Conservation (phyloP, 768 basidiomycete genomes). For the Holtermanniella nyarrowii region DNA sequence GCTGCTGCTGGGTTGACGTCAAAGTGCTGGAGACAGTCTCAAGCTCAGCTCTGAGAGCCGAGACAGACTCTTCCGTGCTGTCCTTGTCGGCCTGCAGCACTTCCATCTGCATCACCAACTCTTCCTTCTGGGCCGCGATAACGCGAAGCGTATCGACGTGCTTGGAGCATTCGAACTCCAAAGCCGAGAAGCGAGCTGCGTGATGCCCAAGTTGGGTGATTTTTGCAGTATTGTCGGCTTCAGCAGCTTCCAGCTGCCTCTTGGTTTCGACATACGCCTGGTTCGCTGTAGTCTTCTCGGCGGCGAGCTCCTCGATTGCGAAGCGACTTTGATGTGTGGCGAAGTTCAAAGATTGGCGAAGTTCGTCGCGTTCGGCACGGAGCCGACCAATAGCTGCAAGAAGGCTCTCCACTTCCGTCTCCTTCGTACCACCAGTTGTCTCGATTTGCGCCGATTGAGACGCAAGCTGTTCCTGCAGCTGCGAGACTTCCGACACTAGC, state of each 20-base stretch:
- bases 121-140: conserved; percentile 2
- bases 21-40: too few species aligned
- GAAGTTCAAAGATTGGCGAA: conserved; percentile 30
- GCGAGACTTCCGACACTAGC: too few species aligned
- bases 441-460: too few species aligned
- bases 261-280: neutral
- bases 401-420: neutral
- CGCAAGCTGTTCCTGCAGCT: too few species aligned
- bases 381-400: conserved; percentile 31
- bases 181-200: neutral
- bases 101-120: conserved; percentile 4
- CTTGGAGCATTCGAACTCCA: neutral
- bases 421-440: too few species aligned
- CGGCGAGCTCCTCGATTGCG: conserved; percentile 17
- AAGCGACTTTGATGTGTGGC: conserved; percentile 33
- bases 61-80: neutral
- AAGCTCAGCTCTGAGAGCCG: neutral
- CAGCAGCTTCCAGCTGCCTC: neutral
- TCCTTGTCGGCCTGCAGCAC: conserved; percentile 3
- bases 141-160: neutral
- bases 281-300: neutral
- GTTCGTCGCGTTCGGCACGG: conserved; percentile 35
- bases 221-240: neutral
- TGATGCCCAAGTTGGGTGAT: neutral
- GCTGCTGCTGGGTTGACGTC: too few species aligned